A percentile compares a stretch with the other conserved stretches of the same genome.
These are phyloP conservation scores for Capsicum baccatum DNA, from an alignment of 257 asterid genomes.

Conservation along the genomic window DNA sequence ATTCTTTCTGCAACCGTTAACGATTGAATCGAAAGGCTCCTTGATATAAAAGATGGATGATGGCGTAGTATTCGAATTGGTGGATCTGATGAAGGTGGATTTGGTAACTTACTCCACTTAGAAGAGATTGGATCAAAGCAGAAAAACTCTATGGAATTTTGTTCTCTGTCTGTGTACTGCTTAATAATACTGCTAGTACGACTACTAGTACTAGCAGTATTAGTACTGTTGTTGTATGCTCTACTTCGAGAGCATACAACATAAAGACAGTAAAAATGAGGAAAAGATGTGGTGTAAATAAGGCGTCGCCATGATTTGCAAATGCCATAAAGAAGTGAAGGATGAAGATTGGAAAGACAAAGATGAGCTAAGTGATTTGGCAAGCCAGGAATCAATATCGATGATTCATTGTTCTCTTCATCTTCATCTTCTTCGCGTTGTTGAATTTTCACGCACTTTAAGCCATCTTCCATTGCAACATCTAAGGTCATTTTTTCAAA, in stretches of 20 bases:
- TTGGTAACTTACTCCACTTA: conserved; percentile 60
- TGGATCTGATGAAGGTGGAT: conserved; percentile 47
- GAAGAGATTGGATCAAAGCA: conserved; percentile 63
- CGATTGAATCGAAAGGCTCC: conserved; percentile 69
- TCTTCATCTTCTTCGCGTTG: not conserved
- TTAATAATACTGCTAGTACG: conserved; percentile 13
- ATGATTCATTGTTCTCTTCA: not conserved
- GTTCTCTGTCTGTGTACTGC: not conserved
- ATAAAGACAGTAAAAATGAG: conserved; percentile 63
- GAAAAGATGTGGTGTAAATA: conserved; percentile 61
- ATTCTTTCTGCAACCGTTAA: conserved; percentile 45
- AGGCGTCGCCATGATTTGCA: conserved; percentile 72
- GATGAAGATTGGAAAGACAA: conserved; percentile 57
- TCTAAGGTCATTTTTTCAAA: not conserved
- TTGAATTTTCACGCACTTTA: not conserved
- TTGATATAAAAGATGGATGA: conserved; percentile 71
- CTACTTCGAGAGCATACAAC: conserved; percentile 43
- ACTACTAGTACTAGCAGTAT: not conserved
- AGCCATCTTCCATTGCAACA: not conserved
- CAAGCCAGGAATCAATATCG: conserved; percentile 56
- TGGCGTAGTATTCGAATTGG: conserved; percentile 50
- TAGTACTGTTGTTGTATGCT: not conserved
- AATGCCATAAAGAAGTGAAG: conserved; percentile 57
- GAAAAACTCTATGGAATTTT: conserved; percentile 45
- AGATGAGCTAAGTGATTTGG: conserved; percentile 71